These are phyloP conservation scores for Aspergillus kassunensis DNA, from an alignment of 495 filamentous ascomycete genomes.

Conservation along the genomic window DNA sequence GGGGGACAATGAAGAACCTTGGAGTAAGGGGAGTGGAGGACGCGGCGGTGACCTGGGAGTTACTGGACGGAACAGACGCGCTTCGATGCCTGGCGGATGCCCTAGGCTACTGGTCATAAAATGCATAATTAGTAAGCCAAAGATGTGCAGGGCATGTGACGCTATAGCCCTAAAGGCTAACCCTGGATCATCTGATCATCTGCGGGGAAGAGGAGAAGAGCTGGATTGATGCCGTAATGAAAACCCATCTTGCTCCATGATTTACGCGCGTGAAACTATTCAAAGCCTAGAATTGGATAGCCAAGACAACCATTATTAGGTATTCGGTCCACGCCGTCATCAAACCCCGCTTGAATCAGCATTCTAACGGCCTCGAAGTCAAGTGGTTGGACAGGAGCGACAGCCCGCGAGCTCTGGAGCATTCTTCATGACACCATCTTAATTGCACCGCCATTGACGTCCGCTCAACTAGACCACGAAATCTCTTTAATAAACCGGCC, in stretches of 20 bases:
- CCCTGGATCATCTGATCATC: neutral
- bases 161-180: neutral
- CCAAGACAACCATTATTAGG: conserved; percentile 12
- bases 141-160: neutral
- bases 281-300: conserved; percentile 6
- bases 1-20: too few relatives aligned
- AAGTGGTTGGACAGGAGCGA: conserved; percentile 2
- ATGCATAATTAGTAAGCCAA: neutral
- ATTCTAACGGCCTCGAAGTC: neutral
- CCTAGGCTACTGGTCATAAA: conserved; percentile 3
- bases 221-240: conserved; percentile 20
- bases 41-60: conserved; percentile 4
- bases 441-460: neutral
- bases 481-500: neutral
- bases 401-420: neutral
- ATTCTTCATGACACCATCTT: conserved; percentile 14
- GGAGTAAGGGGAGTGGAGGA: conserved; percentile 10
- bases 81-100: conserved; percentile 19
- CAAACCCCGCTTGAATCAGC: conserved; percentile 17
- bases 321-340: conserved; percentile 5
- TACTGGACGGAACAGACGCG: conserved; percentile 16
- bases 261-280: neutral
- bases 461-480: conserved; percentile 1
- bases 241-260: conserved; percentile 17
- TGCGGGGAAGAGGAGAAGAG: conserved; percentile 13